Evolutionary conservation across 805 yeast species (phyloP).

Genomic region (Starmera dryadoides): DNA sequence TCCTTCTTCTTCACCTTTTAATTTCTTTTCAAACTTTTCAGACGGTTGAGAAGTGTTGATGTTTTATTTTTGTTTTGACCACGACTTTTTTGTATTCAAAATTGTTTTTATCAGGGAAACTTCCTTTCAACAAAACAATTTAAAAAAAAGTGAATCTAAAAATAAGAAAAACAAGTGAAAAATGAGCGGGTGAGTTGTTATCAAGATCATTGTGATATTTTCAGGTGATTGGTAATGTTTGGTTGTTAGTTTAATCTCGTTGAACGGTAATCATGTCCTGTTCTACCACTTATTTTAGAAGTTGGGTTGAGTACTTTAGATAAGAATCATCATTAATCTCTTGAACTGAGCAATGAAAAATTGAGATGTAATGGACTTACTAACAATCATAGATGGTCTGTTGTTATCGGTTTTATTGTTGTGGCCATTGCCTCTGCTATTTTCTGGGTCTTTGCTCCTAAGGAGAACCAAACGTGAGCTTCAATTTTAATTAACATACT

Average conservation of each 20-base stretch:
- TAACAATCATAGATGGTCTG: conserved; percentile 29
- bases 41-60: too few relatives aligned
- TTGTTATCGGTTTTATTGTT: conserved; percentile 53
- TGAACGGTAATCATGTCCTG: too few relatives aligned
- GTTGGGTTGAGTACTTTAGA: too few relatives aligned
- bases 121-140: too few relatives aligned
- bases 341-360: too few relatives aligned
- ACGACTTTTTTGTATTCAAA: too few relatives aligned
- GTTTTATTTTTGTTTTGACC: neutral
- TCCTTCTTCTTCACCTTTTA: neutral
- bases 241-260: too few relatives aligned
- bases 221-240: too few relatives aligned
- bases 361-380: neutral
- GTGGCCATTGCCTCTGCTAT: conserved; percentile 52
- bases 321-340: too few relatives aligned
- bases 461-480: conserved; percentile 62
- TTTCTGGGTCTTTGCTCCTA: conserved; percentile 85
- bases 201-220: too few relatives aligned
- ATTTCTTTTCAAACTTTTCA: neutral
- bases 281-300: too few relatives aligned
- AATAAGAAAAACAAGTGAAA: neutral
- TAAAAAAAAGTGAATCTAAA: neutral
- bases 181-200: conserved; percentile 40
- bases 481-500: neutral
- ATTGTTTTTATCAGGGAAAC: too few relatives aligned